phyloP scores from a whole-genome alignment of 1,284 basidiomycete species.

The Phylloboletellus chloephorus region DNA sequence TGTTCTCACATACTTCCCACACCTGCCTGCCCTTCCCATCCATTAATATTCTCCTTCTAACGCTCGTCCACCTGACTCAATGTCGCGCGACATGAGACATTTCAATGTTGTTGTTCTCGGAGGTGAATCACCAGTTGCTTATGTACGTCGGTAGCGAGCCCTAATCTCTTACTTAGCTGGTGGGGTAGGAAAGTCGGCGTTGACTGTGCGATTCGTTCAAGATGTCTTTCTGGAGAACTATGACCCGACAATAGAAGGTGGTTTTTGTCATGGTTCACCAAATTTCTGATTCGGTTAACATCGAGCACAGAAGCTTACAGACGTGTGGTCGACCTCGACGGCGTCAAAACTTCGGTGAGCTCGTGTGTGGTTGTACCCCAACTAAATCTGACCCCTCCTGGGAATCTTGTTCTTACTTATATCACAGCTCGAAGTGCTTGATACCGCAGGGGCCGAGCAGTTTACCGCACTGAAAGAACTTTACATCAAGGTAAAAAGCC shows the following conservation, averaged over 20 bases:
- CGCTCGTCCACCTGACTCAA: slow-evolving; percentile 3
- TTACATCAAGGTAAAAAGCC: slow-evolving; percentile 60
- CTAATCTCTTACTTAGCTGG: slow-evolving; percentile 46
- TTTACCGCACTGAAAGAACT: slow-evolving; percentile 75
- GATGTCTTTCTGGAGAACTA: slow-evolving; percentile 73
- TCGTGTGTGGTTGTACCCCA: slow-evolving; percentile 20
- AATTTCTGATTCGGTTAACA: slow-evolving; percentile 7
- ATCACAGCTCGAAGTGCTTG: slow-evolving; percentile 73
- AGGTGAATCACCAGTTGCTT: slow-evolving; percentile 41
- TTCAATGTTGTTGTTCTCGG: slow-evolving; percentile 76
- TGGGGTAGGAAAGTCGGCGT: slow-evolving; percentile 80
- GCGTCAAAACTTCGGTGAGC: slow-evolving; percentile 50
- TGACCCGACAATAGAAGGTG: slow-evolving; percentile 81
- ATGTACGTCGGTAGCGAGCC: slow-evolving; percentile 7
- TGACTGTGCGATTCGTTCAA: slow-evolving; percentile 69
- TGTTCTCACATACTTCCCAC: slow-evolving; percentile 23
- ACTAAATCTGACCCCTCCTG: slow-evolving; percentile 12
- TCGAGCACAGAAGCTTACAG: slow-evolving; percentile 40
- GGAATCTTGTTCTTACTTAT: slow-evolving; percentile 11
- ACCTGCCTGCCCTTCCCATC: slow-evolving; percentile 11
- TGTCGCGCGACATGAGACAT: slow-evolving; percentile 45
- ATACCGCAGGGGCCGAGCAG: slow-evolving; percentile 89
- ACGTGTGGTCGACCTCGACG: slow-evolving; percentile 56
- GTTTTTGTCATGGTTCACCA: slow-evolving; percentile 1
- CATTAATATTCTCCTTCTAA: slow-evolving; percentile 14